Evolutionary conservation across 2,329 filamentous ascomycete species (phyloP).

Genomic region (Eutypa lata): DNA sequence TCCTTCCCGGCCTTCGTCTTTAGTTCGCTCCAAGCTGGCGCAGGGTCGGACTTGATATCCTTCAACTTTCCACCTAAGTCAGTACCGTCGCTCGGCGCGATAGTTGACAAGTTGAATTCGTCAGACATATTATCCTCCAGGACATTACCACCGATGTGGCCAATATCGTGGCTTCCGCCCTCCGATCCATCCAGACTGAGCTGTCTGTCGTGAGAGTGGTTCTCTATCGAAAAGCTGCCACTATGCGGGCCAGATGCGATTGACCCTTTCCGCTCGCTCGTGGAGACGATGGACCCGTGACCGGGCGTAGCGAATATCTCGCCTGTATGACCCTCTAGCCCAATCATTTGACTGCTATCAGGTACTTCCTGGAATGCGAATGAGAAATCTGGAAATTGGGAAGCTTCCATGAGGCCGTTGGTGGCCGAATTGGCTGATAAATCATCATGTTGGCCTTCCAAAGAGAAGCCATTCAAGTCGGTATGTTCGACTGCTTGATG

Average conservation of each 20-base stretch:
- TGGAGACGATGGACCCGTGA: conserved; percentile 31
- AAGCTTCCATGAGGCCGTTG: conserved; percentile 40
- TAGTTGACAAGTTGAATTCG: conserved; percentile 54
- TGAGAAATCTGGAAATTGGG: conserved; percentile 52
- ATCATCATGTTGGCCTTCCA: conserved; percentile 32
- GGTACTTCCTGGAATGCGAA: conserved; percentile 46
- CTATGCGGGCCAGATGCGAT: conserved; percentile 34
- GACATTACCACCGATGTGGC: conserved; percentile 41
- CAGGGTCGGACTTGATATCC: conserved; percentile 56
- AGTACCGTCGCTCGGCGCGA: conserved; percentile 47
- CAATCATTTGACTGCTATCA: conserved; percentile 40
- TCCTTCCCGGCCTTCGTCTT: conserved; percentile 95
- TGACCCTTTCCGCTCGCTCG: conserved; percentile 34
- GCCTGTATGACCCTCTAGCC: conserved; percentile 35
- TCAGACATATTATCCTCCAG: conserved; percentile 54
- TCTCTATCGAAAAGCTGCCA: conserved; percentile 25
- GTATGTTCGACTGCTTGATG: conserved; percentile 28
- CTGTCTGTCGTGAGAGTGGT: conserved; percentile 19
- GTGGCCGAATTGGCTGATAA: conserved; percentile 28
- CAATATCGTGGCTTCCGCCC: conserved; percentile 40
- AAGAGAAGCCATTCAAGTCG: conserved; percentile 34
- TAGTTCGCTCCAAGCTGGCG: conserved; percentile 74
- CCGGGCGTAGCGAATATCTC: conserved; percentile 26
- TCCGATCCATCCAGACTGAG: conserved; percentile 40
- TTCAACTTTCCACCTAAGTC: conserved; percentile 52